Base-by-base conservation (phyloP, 441 rosid genomes). In the Theobroma grandiflorum region DNA sequence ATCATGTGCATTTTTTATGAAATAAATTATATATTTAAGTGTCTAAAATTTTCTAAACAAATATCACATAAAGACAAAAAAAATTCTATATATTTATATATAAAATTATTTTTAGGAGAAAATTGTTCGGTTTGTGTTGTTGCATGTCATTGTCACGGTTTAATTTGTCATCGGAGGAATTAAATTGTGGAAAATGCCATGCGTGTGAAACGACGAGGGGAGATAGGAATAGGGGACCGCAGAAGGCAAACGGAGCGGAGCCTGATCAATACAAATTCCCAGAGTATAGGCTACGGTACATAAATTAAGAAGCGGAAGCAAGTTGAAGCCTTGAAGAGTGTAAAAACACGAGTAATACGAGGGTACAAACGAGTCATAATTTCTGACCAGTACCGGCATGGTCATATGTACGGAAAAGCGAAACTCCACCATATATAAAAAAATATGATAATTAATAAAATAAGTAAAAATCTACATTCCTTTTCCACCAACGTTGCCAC, bases 341-440 rank as follows among this genome's bases (percentile, higher is more conserved):
- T 26, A 26, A 26, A 59, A 78, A 69, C 61, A 66, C 1, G 57
- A 58, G 55, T 22, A 43, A 80, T 63, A 80, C 80, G 82, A 82
- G 81, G 78, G 85, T 82, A 74, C 82, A 74, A 68, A 4, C 4
- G 40, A 18, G 53, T 76, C 76, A 71, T 52, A 70, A 52, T 50
- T 70, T 62, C 72, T 55, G 35, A 76, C 62, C 9, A n/a, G 11
- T 26, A 0, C 20, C 61, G 72, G 81, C 74, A 61, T 61, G 72
- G 77, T 33, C 38, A 33, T 63, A 37, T 72, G 85, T 82, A 79
- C 87, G 81, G 82, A 66, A 61, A 58, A 43, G 72, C n/a, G 22
- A 5, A 20, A 40, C 45, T 14, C 14, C 14, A 15, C 72, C 61
- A 8, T 43, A 40, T 35, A 42, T 22, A 4, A 62, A 62, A 26